phyloP scores from a whole-genome alignment of 257 asterid genomes.

The Catharanthus roseus region DNA sequence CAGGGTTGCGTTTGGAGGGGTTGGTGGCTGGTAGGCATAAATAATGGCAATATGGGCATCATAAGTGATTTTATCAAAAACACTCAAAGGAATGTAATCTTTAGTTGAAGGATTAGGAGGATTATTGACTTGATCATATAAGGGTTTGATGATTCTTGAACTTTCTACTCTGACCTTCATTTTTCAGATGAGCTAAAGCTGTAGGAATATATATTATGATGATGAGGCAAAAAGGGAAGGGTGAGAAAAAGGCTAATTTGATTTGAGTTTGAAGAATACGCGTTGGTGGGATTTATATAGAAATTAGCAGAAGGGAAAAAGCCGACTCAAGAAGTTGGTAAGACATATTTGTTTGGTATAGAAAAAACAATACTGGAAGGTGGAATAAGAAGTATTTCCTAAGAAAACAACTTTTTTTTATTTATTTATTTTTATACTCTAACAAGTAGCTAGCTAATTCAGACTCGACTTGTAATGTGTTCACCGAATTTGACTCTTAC shows the following conservation, averaged over 20 bases:
- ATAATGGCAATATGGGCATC: constrained; percentile 69
- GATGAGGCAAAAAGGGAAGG: constrained; percentile 2
- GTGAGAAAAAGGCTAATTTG: background rate
- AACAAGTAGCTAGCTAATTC: too few relatives aligned
- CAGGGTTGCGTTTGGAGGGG: constrained; percentile 40
- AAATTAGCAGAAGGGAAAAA: background rate
- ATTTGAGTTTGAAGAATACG: constrained; percentile 3
- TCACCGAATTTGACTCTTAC: too few relatives aligned
- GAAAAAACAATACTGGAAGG: too few relatives aligned
- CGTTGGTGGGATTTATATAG: constrained; percentile 14
- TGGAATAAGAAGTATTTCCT: too few relatives aligned
- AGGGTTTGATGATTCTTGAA: constrained; percentile 63
- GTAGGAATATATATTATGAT: background rate
- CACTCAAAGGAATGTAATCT: constrained; percentile 42
- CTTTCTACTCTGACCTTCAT: constrained; percentile 52
- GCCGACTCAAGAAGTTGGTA: background rate
- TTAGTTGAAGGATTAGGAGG: constrained; percentile 31
- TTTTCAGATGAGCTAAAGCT: background rate
- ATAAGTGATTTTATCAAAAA: constrained; percentile 63
- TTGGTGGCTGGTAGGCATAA: constrained; percentile 74
- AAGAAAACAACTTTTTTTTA: too few relatives aligned
- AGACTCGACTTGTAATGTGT: too few relatives aligned
- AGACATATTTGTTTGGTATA: too few relatives aligned
- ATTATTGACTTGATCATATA: constrained; percentile 46
- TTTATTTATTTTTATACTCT: too few relatives aligned